Evolutionary conservation across 2,329 filamentous ascomycete species (phyloP), one percentile per base, ranked within the genome.

Genomic region (Cadophora malorum): DNA sequence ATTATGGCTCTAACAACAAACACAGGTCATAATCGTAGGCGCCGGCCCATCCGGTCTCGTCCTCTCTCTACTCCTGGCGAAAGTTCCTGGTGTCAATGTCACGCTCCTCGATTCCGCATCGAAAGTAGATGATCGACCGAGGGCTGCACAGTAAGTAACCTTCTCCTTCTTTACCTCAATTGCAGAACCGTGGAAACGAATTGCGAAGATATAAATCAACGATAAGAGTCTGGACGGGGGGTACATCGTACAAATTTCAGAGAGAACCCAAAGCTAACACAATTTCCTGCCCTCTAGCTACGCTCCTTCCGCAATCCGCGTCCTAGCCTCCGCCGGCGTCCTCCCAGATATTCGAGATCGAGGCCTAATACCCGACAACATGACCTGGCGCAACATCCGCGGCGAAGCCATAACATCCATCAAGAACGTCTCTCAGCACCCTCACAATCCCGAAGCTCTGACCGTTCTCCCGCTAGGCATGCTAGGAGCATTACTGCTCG

Each of bases 261-360:
- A 35, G 35, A 56, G 28, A 21, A 14, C 25, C 10, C 28, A 56
- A 35, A 56, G 33, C 55, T 58, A 25, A 58, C 33, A 16, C 19
- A 41, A 33, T n/a, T 10, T 23, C 19, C 19, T 41, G 9, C 9
- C 21, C 12, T 14, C 8, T 38, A 59, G 56, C 76, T 90, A 89
- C 75, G 86, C 84, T 3, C 81, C 85, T 0, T 82, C 86, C 0
- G 87, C 86, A 1, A 83, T 87, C 53, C 84, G 84, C 49, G 86
- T 88, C 67, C 81, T 91, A 60, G 75, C 80, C 50, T 82, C 85
- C n/a, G 88, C 88, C 0, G 88, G 88, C 0, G 82, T 90, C 12
- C 78, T 90, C 21, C 82, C 83, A n/a, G 81, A 84, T 72, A 78
- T 85, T 16, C 79, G 79, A 25, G 74, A 76, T 9, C 75, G 78